Percentiles rank a stretch among this genome's conserved stretches.
phyloP scores from a whole-genome alignment of 768 basidiomycete genomes.

The Trametes elegans region DNA sequence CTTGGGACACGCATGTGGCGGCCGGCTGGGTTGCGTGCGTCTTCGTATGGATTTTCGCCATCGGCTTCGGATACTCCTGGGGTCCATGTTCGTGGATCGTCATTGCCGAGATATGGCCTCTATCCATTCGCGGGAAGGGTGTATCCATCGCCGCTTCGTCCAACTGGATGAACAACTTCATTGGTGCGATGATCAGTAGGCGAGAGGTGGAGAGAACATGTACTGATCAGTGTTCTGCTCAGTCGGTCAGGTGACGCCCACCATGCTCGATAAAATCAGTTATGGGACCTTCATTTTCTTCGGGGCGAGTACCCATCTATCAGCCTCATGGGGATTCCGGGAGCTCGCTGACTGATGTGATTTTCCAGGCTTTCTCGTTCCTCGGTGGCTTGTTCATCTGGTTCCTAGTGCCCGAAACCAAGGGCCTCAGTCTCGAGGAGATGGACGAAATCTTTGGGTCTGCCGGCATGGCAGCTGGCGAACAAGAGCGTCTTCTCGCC shows the following conservation, averaged over 20 bases:
- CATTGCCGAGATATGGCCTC: slow-evolving; percentile 71
- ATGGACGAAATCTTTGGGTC: slow-evolving; percentile 79
- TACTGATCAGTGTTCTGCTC: not conserved
- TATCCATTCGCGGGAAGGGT: slow-evolving; percentile 73
- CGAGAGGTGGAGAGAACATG: not conserved
- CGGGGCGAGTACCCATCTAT: slow-evolving; percentile 45
- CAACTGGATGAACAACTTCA: slow-evolving; percentile 85
- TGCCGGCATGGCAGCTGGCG: slow-evolving; percentile 52
- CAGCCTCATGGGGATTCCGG: not conserved
- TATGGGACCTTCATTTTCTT: slow-evolving; percentile 80
- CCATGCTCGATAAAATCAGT: slow-evolving; percentile 61
- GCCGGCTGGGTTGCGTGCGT: slow-evolving; percentile 74
- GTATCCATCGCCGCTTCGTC: slow-evolving; percentile 72
- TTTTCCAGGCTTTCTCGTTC: slow-evolving; percentile 56
- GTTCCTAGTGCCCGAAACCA: slow-evolving; percentile 73
- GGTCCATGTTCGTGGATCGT: slow-evolving; percentile 78
- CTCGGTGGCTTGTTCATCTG: slow-evolving; percentile 65
- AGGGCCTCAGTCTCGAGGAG: slow-evolving; percentile 71
- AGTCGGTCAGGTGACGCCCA: slow-evolving; percentile 68
- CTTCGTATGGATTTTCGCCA: slow-evolving; percentile 74
- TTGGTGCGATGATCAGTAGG: slow-evolving; percentile 40
- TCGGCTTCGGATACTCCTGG: slow-evolving; percentile 77
- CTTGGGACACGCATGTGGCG: slow-evolving; percentile 45
- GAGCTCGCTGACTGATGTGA: not conserved
- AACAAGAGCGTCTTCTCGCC: slow-evolving; percentile 44